phyloP scores from a whole-genome alignment of 495 filamentous ascomycete species.

The Apiosordaria backusii region DNA sequence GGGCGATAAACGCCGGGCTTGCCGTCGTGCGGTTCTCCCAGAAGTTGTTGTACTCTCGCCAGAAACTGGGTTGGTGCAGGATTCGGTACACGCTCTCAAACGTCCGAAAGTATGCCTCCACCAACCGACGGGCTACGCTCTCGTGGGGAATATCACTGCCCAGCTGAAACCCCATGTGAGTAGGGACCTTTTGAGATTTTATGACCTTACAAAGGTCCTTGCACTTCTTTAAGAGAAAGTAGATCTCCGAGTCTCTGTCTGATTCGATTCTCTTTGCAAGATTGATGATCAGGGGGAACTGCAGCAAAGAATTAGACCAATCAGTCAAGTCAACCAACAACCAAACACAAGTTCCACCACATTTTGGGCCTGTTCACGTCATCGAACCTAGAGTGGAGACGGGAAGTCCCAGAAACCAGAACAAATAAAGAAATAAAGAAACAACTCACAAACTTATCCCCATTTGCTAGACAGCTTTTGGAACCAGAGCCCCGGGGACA shows the following conservation, averaged over 20 bases:
- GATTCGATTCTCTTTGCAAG: slow-evolving; percentile 38
- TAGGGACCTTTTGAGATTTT: slow-evolving; percentile 39
- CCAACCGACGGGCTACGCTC: slow-evolving; percentile 45
- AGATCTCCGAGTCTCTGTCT: slow-evolving; percentile 38
- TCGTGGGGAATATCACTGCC: slow-evolving; percentile 35
- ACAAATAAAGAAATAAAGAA: not conserved
- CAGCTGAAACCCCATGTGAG: slow-evolving; percentile 26
- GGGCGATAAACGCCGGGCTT: slow-evolving; percentile 48
- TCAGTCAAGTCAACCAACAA: not conserved
- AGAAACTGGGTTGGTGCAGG: slow-evolving; percentile 50
- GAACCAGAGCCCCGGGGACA: slow-evolving; percentile 16
- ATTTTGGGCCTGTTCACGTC: too few species aligned
- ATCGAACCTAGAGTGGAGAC: not conserved
- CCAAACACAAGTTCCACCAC: not conserved
- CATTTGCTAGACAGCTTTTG: slow-evolving; percentile 56
- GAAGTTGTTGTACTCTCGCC: slow-evolving; percentile 43
- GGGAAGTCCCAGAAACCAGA: not conserved
- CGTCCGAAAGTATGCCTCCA: slow-evolving; percentile 50
- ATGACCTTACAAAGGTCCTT: slow-evolving; percentile 47
- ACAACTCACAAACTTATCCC: slow-evolving; percentile 45
- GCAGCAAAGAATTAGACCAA: slow-evolving; percentile 18
- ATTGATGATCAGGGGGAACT: slow-evolving; percentile 44
- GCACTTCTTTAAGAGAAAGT: slow-evolving; percentile 39
- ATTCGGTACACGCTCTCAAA: slow-evolving; percentile 54
- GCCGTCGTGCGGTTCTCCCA: slow-evolving; percentile 35